Percentiles rank a stretch among this genome's conserved stretches.
Conservation (phyloP, 176 grass and related monocot genomes). For the Oryza officinalis region DNA sequence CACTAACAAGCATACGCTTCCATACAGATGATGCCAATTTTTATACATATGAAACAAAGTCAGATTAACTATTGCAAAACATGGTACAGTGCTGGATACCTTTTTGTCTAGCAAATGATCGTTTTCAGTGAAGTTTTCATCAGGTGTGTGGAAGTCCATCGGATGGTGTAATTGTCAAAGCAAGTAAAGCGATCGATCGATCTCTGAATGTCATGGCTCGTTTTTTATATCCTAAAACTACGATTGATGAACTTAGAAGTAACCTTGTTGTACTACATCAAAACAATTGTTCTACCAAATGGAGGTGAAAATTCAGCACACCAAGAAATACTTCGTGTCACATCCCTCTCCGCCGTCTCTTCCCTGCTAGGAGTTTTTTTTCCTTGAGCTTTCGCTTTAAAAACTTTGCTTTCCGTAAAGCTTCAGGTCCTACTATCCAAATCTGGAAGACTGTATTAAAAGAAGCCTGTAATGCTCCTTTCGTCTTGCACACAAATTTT, state of each 20-base stretch:
- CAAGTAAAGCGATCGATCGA: background rate
- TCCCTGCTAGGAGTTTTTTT: background rate
- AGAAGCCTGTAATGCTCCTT: background rate
- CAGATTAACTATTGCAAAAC: background rate
- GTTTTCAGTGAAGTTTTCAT: slow-evolving; percentile 8
- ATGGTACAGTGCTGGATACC: background rate
- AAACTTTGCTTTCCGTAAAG: slow-evolving; percentile 41
- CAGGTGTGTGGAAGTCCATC: background rate
- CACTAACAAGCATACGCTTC: background rate
- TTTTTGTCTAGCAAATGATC: background rate
- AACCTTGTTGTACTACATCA: slow-evolving; percentile 13
- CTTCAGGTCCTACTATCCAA: slow-evolving; percentile 36
- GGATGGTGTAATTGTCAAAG: slow-evolving; percentile 26
- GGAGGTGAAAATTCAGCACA: slow-evolving; percentile 1
- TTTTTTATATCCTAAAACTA: background rate
- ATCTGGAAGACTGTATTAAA: slow-evolving; percentile 12
- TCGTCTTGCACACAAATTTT: background rate
- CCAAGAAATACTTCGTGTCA: slow-evolving; percentile 2
- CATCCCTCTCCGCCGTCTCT: background rate
- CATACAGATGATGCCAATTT: slow-evolving; percentile 7
- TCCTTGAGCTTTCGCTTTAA: slow-evolving; percentile 17
- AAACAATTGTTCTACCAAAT: slow-evolving; percentile 24
- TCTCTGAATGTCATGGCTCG: background rate
- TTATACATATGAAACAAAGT: background rate
- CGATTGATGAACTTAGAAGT: slow-evolving; percentile 7